Conservation (phyloP, 257 asterid genomes). For the Rubia yunnanensis region DNA sequence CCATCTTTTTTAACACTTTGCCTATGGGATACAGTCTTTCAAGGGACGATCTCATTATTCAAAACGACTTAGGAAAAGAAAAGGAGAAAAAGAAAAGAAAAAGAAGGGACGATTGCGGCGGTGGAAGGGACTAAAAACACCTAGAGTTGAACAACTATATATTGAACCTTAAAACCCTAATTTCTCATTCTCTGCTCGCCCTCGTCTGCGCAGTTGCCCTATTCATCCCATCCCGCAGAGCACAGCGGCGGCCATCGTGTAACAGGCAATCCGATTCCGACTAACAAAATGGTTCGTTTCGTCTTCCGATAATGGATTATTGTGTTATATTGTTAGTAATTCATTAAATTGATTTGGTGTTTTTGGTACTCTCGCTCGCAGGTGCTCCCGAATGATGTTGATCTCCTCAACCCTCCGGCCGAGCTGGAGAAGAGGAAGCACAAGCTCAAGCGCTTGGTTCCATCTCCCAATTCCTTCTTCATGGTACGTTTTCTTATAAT, state of each 20-base stretch:
- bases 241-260: not conserved
- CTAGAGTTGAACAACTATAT: not conserved
- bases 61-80: no score
- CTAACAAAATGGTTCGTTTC: not conserved
- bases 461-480: constrained; percentile 45
- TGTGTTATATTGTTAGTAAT: not conserved
- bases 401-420: constrained; percentile 59
- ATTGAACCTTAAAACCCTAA: not conserved
- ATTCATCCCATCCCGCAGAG: not conserved
- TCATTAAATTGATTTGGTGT: not conserved
- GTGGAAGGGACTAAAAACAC: not conserved
- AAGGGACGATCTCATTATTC: no score
- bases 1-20: no score
- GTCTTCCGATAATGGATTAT: not conserved
- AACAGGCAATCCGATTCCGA: not conserved
- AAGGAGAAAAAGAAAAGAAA: no score
- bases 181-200: not conserved
- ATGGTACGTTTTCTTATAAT: constrained; percentile 22
- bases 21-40: no score
- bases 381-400: constrained; percentile 49
- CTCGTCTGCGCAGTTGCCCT: not conserved
- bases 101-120: not conserved
- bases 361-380: not conserved
- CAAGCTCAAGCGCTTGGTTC: constrained; percentile 61
- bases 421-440: constrained; percentile 74